These are phyloP conservation scores for Calonectria henricotiae DNA, from an alignment of 2,329 filamentous ascomycete genomes.

Conservation along the genomic window DNA sequence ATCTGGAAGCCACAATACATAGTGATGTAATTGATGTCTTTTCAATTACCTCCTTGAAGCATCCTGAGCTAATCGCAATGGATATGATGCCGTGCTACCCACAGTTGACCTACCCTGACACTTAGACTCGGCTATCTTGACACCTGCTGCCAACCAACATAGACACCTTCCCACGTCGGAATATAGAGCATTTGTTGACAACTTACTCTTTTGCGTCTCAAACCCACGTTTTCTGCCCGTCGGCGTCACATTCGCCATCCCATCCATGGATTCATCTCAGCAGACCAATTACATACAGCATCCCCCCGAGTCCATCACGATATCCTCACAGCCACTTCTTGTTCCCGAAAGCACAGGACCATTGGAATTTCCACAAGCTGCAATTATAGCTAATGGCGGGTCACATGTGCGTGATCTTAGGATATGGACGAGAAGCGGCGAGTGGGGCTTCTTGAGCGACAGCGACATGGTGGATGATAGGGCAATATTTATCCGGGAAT, in stretches of 20 bases:
- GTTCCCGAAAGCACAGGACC: slow-evolving; percentile 52
- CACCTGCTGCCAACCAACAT: slow-evolving; percentile 21
- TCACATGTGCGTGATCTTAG: slow-evolving; percentile 63
- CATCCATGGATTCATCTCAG: slow-evolving; percentile 44
- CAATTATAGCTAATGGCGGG: slow-evolving; percentile 49
- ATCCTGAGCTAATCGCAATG: slow-evolving; percentile 44
- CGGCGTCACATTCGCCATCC: neutral
- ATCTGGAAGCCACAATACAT: neutral
- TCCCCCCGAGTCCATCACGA: slow-evolving; percentile 38
- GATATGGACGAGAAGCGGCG: slow-evolving; percentile 74
- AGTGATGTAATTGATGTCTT: slow-evolving; percentile 14
- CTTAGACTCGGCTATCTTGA: slow-evolving; percentile 41
- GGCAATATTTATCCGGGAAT: slow-evolving; percentile 69
- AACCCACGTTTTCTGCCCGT: neutral
- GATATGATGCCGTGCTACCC: slow-evolving; percentile 41
- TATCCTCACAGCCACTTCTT: slow-evolving; percentile 40
- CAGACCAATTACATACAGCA: slow-evolving; percentile 38
- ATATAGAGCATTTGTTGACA: slow-evolving; percentile 28
- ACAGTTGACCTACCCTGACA: slow-evolving; percentile 42
- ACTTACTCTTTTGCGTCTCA: slow-evolving; percentile 32
- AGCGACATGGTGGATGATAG: slow-evolving; percentile 68
- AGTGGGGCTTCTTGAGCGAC: slow-evolving; percentile 65
- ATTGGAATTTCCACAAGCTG: slow-evolving; percentile 49
- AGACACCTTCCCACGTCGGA: neutral
- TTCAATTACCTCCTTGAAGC: slow-evolving; percentile 10